A percentile compares a stretch with the other conserved stretches of the same genome.
Evolutionary conservation across 768 basidiomycete genomes (phyloP).

Genomic region (Pisolithus tinctorius): DNA sequence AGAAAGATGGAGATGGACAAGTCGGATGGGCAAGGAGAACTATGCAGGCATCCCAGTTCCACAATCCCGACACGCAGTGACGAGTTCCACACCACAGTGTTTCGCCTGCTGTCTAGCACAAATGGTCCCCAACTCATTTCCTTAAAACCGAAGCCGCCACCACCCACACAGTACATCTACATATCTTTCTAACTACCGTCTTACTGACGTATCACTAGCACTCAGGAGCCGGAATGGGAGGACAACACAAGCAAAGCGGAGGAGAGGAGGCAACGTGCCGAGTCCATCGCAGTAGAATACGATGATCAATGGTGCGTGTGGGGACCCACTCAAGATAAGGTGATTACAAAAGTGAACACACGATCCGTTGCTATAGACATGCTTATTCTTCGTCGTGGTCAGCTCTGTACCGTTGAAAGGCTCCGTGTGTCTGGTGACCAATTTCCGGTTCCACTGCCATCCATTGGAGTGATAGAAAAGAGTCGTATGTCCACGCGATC

Average conservation of each 20-base stretch:
- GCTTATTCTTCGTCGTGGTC: neutral
- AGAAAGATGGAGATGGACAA: constrained; percentile 1
- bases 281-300: constrained; percentile 35
- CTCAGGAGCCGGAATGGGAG: constrained; percentile 43
- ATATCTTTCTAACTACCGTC: neutral
- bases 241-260: constrained; percentile 39
- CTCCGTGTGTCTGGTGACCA: neutral
- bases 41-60: neutral
- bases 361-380: neutral
- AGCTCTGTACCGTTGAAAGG: constrained; percentile 12
- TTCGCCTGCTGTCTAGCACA: constrained; percentile 41
- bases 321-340: constrained; percentile 16
- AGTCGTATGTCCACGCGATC: neutral
- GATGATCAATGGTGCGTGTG: constrained; percentile 19
- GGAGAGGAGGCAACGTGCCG: constrained; percentile 33
- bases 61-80: neutral
- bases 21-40: neutral
- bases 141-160: constrained; percentile 37
- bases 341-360: neutral
- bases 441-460: constrained; percentile 7
- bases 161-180: constrained; percentile 31
- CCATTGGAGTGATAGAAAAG: constrained; percentile 20
- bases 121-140: constrained; percentile 31
- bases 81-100: constrained; percentile 26
- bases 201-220: constrained; percentile 24